Evolutionary conservation across 352 stramenopile genomes (phyloP).

Genomic region (Globisporangium polare): DNA sequence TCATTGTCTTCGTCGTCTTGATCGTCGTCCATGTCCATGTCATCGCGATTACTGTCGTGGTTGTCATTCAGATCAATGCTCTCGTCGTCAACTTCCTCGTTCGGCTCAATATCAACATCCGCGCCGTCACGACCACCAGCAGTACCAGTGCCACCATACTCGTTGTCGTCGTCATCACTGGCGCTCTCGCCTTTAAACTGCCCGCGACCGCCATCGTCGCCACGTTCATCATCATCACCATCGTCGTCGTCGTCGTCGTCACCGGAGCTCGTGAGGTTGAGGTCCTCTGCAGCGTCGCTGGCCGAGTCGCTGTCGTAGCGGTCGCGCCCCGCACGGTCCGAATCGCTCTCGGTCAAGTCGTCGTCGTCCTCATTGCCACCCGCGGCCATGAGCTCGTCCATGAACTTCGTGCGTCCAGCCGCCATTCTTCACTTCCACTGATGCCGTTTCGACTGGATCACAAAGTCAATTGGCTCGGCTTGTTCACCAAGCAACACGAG

Average conservation of each 20-base stretch:
- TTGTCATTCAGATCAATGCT: background rate
- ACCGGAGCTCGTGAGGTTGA: constrained; percentile 6
- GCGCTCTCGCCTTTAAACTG: background rate
- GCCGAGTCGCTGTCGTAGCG: constrained; percentile 17
- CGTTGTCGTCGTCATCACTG: background rate
- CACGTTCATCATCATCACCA: constrained; percentile 2
- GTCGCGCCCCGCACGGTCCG: background rate
- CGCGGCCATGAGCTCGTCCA: constrained; percentile 6
- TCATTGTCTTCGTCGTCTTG: constrained; percentile 9
- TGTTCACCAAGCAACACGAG: too few species aligned
- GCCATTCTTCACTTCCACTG: constrained; percentile 1
- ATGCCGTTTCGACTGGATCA: background rate
- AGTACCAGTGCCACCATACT: background rate
- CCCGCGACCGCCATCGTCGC: background rate
- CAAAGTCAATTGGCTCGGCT: background rate
- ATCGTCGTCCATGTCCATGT: constrained; percentile 12
- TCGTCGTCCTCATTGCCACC: constrained; percentile 1
- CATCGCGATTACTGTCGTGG: constrained; percentile 6
- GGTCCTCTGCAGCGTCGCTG: constrained; percentile 12
- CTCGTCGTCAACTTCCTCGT: background rate
- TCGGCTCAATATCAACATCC: background rate
- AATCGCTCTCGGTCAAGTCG: constrained; percentile 27
- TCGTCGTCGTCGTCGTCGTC: constrained; percentile 12
- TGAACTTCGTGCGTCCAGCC: constrained; percentile 1
- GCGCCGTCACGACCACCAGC: background rate